Evolutionary conservation across 1,284 basidiomycete genomes (phyloP), one percentile per base, ranked within the genome.

Genomic region (Lentinula novae-zelandiae): DNA sequence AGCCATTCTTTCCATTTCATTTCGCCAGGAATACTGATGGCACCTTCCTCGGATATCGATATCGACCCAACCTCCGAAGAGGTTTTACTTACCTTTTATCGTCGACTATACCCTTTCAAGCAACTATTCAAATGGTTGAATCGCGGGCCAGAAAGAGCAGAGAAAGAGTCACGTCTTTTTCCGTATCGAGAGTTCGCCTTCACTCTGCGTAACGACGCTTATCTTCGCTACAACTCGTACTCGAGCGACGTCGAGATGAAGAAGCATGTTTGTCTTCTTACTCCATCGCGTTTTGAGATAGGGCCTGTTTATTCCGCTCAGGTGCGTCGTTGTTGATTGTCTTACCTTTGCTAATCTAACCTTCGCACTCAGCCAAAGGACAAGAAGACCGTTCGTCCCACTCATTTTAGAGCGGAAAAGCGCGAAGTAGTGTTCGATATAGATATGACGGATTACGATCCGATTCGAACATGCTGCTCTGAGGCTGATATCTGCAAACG

Each of bases 391-490:
- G 79, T 96, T 42, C 86, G 89, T 2, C 81, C 90, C 5, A 81
- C 86, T 6, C 85, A 85, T 2, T 90, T 98, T 69, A 82, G 83
- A 54, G 95, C 96, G 0, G 75, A 87, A 31, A 84, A 87, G 62
- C 90, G 97, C 64, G 96, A 99, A 73, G 87, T 99, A 36, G 97
- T 99, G 0, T 98, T 99, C 71, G 97, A 99, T 86, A 98, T 99
- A 72, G 96, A 99, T 75, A 98, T 99, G 96, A 97, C 96, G 15
- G 96, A 99, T 76, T 99, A 99, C 76, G 97, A 99, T 73, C 82
- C 90, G 62, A 87, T 99, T 69, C 89, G 97, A 57, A 98, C 94
- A 0, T 99, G 97, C 76, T 99, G 97, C 75, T 87, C 87, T 2
- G 93, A 89, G 60, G 94, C 96, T 60, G 89, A 84, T 62, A 98